Conservation (phyloP, 805 yeast genomes). For the Nakazawaea pomicola region DNA sequence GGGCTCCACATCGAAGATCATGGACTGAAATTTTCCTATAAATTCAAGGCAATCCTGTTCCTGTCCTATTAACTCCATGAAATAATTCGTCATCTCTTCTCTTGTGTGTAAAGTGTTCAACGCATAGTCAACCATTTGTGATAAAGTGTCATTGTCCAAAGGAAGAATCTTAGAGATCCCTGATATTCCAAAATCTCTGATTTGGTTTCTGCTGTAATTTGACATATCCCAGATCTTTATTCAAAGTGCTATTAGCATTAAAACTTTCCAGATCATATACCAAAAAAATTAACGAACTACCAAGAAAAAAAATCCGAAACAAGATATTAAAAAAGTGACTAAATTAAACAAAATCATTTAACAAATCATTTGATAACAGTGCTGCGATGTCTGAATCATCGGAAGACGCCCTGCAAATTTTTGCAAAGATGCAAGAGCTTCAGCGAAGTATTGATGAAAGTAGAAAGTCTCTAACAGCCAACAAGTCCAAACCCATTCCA, state of each 20-base stretch:
- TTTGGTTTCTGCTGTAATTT: conserved; percentile 18
- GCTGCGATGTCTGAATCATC: conserved; percentile 4
- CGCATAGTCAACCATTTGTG: conserved; percentile 52
- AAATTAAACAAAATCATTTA: no score
- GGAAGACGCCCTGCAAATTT: conserved; percentile 4
- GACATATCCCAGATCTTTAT: conserved; percentile 10
- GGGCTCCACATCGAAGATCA: conserved; percentile 27
- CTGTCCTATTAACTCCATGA: conserved; percentile 53
- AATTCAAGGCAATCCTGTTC: conserved; percentile 47
- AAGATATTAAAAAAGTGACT: not conserved
- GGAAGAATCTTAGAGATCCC: conserved; percentile 39
- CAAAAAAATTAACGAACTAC: no score
- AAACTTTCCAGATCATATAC: no score
- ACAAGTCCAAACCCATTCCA: conserved; percentile 1
- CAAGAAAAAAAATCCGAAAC: no score
- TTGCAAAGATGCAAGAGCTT: conserved; percentile 13
- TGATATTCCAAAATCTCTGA: conserved; percentile 19
- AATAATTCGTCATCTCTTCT: conserved; percentile 45
- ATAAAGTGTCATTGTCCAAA: conserved; percentile 49
- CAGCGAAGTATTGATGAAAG: conserved; percentile 7
- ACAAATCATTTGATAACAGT: no score
- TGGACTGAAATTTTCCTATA: conserved; percentile 36
- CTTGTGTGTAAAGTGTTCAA: conserved; percentile 37
- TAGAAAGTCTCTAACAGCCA: conserved; percentile 1
- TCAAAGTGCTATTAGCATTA: no score